Percentiles rank a stretch among this genome's conserved stretches.
These are phyloP conservation scores for Pyrus pyrifolia DNA, from an alignment of 306 rosid genomes.

Conservation along the genomic window DNA sequence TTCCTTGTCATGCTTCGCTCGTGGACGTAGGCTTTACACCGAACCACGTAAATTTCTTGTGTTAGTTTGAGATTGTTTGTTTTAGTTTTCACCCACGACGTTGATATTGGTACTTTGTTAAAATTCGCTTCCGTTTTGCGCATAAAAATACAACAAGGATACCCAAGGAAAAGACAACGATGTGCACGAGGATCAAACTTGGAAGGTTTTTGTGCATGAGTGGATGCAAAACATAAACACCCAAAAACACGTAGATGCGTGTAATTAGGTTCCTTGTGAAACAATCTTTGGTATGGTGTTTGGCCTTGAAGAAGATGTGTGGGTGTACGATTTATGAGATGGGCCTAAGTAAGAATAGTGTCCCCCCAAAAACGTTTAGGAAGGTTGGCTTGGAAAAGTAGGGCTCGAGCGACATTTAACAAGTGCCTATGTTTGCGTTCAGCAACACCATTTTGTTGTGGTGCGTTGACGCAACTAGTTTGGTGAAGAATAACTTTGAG, in stretches of 20 bases:
- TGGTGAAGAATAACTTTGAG: background rate
- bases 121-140: too few relatives aligned
- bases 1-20: too few relatives aligned
- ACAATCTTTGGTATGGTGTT: background rate
- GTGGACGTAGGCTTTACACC: too few relatives aligned
- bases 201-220: background rate
- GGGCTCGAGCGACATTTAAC: background rate
- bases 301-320: background rate
- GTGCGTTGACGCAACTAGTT: background rate
- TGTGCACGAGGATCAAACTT: background rate
- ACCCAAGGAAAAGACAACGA: background rate
- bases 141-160: background rate
- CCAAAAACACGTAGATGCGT: background rate
- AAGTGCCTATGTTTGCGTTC: background rate
- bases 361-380: background rate
- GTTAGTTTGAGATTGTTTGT: too few relatives aligned
- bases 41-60: too few relatives aligned
- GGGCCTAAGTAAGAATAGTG: background rate
- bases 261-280: background rate
- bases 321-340: background rate
- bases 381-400: background rate
- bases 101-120: too few relatives aligned
- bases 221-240: background rate
- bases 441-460: background rate
- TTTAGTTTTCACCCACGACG: too few relatives aligned